phyloP scores from a whole-genome alignment of 129 eudicot genomes.

The Pulicaria dysenterica region DNA sequence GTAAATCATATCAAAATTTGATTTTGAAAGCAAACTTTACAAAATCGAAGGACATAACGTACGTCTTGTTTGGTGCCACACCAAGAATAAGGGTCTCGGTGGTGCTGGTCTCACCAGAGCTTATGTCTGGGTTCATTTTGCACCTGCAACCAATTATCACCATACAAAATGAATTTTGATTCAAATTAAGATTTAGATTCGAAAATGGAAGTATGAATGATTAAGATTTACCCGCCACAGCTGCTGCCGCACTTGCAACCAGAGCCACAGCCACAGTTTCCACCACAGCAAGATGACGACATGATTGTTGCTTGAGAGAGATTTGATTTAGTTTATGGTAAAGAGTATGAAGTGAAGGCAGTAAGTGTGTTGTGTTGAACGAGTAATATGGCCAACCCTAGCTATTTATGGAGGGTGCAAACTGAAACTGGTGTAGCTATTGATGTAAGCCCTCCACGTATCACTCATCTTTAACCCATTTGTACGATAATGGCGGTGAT shows the following conservation, averaged over 20 bases:
- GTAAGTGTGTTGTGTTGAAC: background rate
- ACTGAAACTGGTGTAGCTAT: background rate
- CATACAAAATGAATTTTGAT: background rate
- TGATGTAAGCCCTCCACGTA: slow-evolving; percentile 51
- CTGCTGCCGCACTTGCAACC: slow-evolving; percentile 82
- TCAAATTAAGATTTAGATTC: background rate
- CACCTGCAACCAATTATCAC: slow-evolving; percentile 40
- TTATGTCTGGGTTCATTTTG: slow-evolving; percentile 69
- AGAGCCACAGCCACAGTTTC: slow-evolving; percentile 88
- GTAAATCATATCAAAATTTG: background rate
- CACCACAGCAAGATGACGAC: slow-evolving; percentile 78
- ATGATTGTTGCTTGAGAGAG: slow-evolving; percentile 28
- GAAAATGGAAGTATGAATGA: background rate
- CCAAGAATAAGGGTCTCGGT: slow-evolving; percentile 46
- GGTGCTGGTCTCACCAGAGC: slow-evolving; percentile 50
- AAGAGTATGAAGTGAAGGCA: background rate
- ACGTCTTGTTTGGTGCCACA: slow-evolving; percentile 55
- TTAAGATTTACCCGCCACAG: slow-evolving; percentile 62
- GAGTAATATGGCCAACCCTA: slow-evolving; percentile 1
- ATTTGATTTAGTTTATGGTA: background rate
- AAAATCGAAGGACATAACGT: slow-evolving; percentile 5
- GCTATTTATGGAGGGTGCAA: slow-evolving; percentile 15
- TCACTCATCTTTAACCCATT: background rate
- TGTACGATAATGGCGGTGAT: slow-evolving; percentile 17
- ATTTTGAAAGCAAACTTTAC: background rate